Base-by-base conservation (phyloP, 345 rosid genomes). In the Citrus maxima region DNA sequence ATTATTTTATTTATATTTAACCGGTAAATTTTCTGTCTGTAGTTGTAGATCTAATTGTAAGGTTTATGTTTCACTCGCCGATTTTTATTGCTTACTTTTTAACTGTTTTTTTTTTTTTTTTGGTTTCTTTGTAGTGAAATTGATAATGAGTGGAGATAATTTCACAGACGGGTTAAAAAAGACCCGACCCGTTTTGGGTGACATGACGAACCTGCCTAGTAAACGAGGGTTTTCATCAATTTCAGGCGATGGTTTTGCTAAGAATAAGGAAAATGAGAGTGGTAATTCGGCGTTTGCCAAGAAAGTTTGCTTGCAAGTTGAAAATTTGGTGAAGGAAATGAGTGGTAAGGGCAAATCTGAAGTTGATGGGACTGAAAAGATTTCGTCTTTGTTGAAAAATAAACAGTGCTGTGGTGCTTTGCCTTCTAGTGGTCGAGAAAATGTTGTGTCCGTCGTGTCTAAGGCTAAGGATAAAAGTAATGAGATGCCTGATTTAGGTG, bases 131-230 rank as follows among this genome's bases (percentile, higher is more conserved):
- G 37, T 30, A 32, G 59, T 62, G 75, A 56, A 67, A 54, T 55
- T 38, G 55, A 74, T 75, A 73, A 90, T 94, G 98, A 79, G 82
- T 77, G 93, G 89, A 76, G 90, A 86, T 22, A 86, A 81, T 79
- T 79, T 79, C 74, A 76, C 69, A 10, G 82, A 59, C 42, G 84
- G 18, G 49, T 77, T 76, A 38, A 63, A 63, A 8, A 78, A 70
- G 38, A 42, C 62, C 64, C 90, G 92, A 27, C 73, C 68, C 27
- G 86, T 69, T 64, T 82, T 92, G 59, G 80, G 84, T 9, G 92
- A 95, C 81, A 27, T 92, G 74, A 92, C 90, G 0, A 95, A 93
- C 73, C 72, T 80, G 2, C 73, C 88, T 0, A 74, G 21, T 5
- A 93, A 93, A 76, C 84, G 98, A 54, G 88, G 73, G 21, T 30